Conservation (phyloP, 805 yeast species). For the Geotrichum ghanense region DNA sequence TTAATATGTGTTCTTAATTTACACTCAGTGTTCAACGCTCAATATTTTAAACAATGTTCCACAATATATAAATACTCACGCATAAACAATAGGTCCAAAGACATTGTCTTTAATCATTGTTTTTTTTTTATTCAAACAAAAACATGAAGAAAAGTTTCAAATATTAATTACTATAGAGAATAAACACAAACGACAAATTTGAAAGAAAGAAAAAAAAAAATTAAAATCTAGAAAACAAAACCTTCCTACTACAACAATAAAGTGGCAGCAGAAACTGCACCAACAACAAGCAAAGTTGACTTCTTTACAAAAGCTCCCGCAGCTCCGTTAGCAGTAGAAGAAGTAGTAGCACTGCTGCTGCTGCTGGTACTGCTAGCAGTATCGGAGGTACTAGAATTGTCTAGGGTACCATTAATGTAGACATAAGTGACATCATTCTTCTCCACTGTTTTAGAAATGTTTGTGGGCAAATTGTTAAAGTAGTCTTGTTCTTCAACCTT, state of each 20-base stretch:
- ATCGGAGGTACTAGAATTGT: constrained; percentile 3
- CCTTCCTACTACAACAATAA: neutral
- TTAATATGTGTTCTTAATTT: no score
- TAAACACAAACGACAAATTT: no score
- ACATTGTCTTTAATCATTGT: no score
- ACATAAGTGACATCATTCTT: neutral
- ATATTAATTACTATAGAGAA: no score
- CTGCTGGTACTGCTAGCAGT: constrained; percentile 6
- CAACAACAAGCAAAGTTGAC: neutral
- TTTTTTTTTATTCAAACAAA: no score
- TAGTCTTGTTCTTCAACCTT: constrained; percentile 6
- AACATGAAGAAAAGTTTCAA: no score
- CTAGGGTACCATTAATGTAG: constrained; percentile 14
- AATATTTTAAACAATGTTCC: no score
- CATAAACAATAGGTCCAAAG: no score
- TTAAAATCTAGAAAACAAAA: no score
- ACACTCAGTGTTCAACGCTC: no score
- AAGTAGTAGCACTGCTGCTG: constrained; percentile 4
- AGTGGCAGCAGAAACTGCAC: neutral
- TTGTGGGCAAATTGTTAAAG: constrained; percentile 2
- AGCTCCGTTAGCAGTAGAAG: constrained; percentile 6
- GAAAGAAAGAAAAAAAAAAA: no score
- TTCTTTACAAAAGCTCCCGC: constrained; percentile 4
- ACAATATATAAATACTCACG: no score
- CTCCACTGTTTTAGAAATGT: neutral